Evolutionary conservation across 2,329 filamentous ascomycete genomes (phyloP).

Genomic region (Hymenoscyphus fructigenus): DNA sequence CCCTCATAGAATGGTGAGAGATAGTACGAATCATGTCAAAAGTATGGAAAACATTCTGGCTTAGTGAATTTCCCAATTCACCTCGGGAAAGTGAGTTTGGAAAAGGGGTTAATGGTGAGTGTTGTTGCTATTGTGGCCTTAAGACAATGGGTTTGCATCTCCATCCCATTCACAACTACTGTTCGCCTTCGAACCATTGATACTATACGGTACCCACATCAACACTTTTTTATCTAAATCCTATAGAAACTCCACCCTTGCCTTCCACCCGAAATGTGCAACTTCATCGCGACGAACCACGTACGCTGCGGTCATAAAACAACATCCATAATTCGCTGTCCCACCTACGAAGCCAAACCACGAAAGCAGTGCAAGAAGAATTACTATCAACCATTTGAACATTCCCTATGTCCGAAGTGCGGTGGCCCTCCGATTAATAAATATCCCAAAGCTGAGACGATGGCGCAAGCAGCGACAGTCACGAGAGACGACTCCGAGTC

Average conservation of each 20-base stretch:
- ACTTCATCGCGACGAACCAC: neutral
- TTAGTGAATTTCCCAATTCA: too few relatives aligned
- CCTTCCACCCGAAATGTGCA: slow-evolving; percentile 1
- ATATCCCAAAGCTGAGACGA: neutral
- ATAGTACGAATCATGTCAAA: too few relatives aligned
- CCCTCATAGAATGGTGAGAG: slow-evolving; percentile 1
- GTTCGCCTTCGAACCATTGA: neutral
- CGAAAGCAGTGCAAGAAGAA: neutral
- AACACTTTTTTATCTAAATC: neutral
- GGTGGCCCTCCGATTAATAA: neutral
- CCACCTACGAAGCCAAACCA: neutral
- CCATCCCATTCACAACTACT: neutral
- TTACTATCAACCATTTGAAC: neutral
- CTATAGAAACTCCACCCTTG: neutral
- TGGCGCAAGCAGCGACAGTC: neutral
- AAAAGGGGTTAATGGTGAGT: too few relatives aligned
- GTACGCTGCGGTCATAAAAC: slow-evolving; percentile 4
- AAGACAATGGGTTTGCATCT: neutral
- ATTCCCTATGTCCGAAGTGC: slow-evolving; percentile 4
- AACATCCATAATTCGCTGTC: neutral
- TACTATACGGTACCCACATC: neutral
- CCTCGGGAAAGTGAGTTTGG: too few relatives aligned
- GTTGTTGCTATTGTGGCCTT: neutral
- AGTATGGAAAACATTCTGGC: too few relatives aligned
- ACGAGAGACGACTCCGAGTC: neutral